phyloP scores from a whole-genome alignment of 1,139 yeast species.

The Pichia sp. region DNA sequence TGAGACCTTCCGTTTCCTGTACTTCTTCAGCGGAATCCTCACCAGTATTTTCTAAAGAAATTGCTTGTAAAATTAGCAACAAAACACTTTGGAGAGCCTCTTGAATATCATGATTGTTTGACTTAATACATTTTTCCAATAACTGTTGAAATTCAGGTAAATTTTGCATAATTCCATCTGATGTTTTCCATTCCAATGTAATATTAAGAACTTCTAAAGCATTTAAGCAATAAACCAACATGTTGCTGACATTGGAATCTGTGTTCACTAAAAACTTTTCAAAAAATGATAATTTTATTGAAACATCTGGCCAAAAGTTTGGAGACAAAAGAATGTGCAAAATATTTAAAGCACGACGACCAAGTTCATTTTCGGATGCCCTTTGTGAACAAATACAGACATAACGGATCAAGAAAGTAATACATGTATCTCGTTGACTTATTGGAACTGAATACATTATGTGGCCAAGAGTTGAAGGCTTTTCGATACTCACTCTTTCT shows the following conservation, averaged over 20 bases:
- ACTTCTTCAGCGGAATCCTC: conserved; percentile 38
- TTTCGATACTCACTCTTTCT: background rate
- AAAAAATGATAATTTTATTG: conserved; percentile 76
- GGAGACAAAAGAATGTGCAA: conserved; percentile 68
- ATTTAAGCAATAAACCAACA: conserved; percentile 74
- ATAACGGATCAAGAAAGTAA: conserved; percentile 83
- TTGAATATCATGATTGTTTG: conserved; percentile 81
- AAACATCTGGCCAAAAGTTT: conserved; percentile 79
- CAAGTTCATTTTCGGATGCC: conserved; percentile 77
- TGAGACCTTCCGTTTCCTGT: conserved; percentile 45
- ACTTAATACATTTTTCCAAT: conserved; percentile 74
- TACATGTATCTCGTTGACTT: conserved; percentile 82
- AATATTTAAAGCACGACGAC: conserved; percentile 73
- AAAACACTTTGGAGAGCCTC: conserved; percentile 74
- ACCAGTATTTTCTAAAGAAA: conserved; percentile 42
- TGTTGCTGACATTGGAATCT: conserved; percentile 58
- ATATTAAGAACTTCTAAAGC: conserved; percentile 89
- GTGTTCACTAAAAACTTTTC: conserved; percentile 79
- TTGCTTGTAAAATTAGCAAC: conserved; percentile 57
- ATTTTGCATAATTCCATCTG: conserved; percentile 72
- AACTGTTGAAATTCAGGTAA: conserved; percentile 62
- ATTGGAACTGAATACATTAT: conserved; percentile 56
- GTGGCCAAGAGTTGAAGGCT: background rate
- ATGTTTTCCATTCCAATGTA: conserved; percentile 68
- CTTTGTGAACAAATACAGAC: conserved; percentile 84